These are phyloP conservation scores for Podospora fimiseda DNA, from an alignment of 495 filamentous ascomycete genomes.

Conservation along the genomic window DNA sequence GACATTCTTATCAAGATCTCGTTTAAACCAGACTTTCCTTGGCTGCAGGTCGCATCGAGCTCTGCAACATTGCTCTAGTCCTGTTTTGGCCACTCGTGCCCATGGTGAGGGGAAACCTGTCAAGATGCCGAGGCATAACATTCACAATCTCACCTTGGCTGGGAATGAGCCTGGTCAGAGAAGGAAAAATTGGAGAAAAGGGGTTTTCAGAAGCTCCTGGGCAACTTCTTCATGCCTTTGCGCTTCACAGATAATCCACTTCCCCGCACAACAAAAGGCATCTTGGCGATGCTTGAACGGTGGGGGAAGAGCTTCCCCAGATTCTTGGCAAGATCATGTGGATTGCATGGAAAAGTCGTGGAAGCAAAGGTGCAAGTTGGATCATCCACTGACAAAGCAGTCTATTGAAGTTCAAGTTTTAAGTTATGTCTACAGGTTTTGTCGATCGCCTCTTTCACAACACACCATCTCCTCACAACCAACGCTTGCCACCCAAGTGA, in stretches of 20 bases:
- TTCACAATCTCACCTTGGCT: too few species aligned
- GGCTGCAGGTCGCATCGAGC: neutral
- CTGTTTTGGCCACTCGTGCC: neutral
- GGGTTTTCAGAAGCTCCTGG: neutral
- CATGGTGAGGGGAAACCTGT: conserved; percentile 8
- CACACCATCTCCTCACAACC: too few species aligned
- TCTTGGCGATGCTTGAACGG: neutral
- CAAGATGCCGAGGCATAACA: conserved; percentile 11
- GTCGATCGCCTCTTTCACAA: too few species aligned
- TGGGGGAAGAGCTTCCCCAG: neutral
- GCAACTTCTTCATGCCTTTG: neutral
- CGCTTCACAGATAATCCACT: neutral
- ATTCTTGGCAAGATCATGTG: neutral
- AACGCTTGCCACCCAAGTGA: too few species aligned
- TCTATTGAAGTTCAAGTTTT: too few species aligned
- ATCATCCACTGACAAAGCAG: too few species aligned
- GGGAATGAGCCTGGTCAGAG: too few species aligned
- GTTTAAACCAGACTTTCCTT: neutral
- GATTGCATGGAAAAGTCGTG: too few species aligned
- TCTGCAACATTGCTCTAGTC: neutral
- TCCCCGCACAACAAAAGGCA: neutral
- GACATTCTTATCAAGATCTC: neutral
- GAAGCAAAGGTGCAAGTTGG: too few species aligned
- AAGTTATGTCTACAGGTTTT: too few species aligned
- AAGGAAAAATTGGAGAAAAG: neutral